Conservation (phyloP, 345 rosid genomes). For the Bruguiera gymnorhiza region DNA sequence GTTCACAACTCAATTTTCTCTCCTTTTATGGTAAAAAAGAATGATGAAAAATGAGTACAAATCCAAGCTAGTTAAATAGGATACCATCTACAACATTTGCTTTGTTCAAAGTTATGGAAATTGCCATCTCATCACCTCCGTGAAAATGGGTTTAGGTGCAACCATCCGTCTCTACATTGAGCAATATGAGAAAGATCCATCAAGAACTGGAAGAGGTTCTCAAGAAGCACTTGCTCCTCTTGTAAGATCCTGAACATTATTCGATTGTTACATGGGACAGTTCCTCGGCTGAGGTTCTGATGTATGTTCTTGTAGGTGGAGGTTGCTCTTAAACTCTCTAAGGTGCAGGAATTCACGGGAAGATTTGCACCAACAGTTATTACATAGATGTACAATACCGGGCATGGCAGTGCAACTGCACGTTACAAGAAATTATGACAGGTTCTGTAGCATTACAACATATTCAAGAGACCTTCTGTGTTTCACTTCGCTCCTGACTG, state of each 20-base stretch:
- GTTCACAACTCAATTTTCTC: too few species aligned
- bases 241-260: conserved; percentile 38
- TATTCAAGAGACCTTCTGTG: neutral
- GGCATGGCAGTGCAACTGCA: neutral
- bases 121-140: neutral
- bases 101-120: neutral
- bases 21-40: too few species aligned
- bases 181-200: conserved; percentile 92
- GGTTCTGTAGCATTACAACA: neutral
- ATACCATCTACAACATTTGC: too few species aligned
- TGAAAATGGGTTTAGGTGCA: conserved; percentile 56
- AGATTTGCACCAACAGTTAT: conserved; percentile 95
- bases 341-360: conserved; percentile 88
- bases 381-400: conserved; percentile 40
- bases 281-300: conserved; percentile 11
- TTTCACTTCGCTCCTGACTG: neutral
- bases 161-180: conserved; percentile 95
- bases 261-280: neutral
- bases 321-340: conserved; percentile 85
- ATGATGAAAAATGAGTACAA: too few species aligned
- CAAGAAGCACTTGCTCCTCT: conserved; percentile 88
- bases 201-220: conserved; percentile 85
- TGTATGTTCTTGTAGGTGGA: conserved; percentile 58
- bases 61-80: too few species aligned
- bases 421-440: neutral